Base-by-base conservation (phyloP, 2,329 filamentous ascomycete genomes). In the Cladosporium sp. region DNA sequence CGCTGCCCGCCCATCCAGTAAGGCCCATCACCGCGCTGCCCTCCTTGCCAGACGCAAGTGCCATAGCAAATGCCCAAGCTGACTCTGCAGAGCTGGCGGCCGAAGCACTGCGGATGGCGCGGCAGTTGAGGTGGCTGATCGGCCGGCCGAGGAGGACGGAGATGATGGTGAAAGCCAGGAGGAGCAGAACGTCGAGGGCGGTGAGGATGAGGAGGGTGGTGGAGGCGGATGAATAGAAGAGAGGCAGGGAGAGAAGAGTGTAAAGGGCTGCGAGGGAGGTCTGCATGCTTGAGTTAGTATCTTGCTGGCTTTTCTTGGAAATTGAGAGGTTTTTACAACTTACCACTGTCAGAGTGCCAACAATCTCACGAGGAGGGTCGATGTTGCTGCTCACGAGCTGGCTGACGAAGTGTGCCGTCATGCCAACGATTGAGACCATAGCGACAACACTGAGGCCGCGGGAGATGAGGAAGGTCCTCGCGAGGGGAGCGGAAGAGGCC, bases 331-430 rank as follows among this genome's bases (percentile, higher is more conserved):
- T 12, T 44, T 3, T 5, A 10, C 2, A n/a, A 37, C 91, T 74
- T 85, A 96, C 93, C 70, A 96, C 87, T 67, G 87, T 87, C 68
- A 97, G 84, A 3, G 91, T 92, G 33, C 88, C 92, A 33, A 96
- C 86, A 26, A 97, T 83, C 56, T 93, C 87, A 61, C 86, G 82
- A 0, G 92, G 91, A 0, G 90, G 87, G 33, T 85, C 83, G 64
- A 89, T 85, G 68, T 88, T 84, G 26, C 83, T 85, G 52, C 83
- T 80, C 53, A 92, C 86, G 76, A 96, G 92, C 71, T 91, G 85
- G 28, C 88, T 84, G 73, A 96, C 89, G 78, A 97, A 96, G 78
- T 93, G 92, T 73, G 90, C 87, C 0, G 88, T 88, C 77, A 97
- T 86, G 55, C 92, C 92, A 69, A 96, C 89, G 70, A 95, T 88